A percentile compares a stretch with the other conserved stretches of the same genome.
Conservation (phyloP, 495 filamentous ascomycete species). For the Lasiosphaeris hirsuta region DNA sequence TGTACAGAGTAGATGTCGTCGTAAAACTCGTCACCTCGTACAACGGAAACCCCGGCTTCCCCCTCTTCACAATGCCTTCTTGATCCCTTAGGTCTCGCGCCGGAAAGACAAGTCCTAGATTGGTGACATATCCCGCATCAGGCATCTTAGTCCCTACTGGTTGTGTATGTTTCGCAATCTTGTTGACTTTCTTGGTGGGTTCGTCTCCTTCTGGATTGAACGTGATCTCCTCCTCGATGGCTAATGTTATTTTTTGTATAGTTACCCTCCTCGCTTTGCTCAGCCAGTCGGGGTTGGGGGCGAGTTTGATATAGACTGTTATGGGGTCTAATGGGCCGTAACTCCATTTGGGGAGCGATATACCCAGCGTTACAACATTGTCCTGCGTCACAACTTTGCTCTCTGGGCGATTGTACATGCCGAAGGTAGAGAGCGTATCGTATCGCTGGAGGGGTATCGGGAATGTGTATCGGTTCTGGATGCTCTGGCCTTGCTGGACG, state of each 20-base stretch:
- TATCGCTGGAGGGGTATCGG: conserved; percentile 89
- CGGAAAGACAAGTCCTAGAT: conserved; percentile 86
- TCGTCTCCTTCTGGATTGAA: conserved; percentile 99
- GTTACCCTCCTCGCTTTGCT: conserved; percentile 87
- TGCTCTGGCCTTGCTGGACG: conserved; percentile 82
- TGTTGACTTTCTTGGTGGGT: conserved; percentile 84
- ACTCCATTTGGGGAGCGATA: conserved; percentile 90
- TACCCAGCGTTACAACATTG: conserved; percentile 86
- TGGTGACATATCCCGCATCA: conserved; percentile 83
- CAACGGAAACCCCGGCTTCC: conserved; percentile 82
- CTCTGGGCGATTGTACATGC: conserved; percentile 98
- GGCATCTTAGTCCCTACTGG: conserved; percentile 76
- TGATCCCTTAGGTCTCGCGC: conserved; percentile 83
- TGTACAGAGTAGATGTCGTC: conserved; percentile 90
- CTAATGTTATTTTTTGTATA: conserved; percentile 88
- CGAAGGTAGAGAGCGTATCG: conserved; percentile 95
- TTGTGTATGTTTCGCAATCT: conserved; percentile 79
- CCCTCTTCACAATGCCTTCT: conserved; percentile 83
- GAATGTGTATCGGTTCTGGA: conserved; percentile 86
- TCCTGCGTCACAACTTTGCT: conserved; percentile 79
- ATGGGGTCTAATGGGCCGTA: conserved; percentile 95
- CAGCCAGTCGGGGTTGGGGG: conserved; percentile 89
- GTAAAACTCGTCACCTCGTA: conserved; percentile 89
- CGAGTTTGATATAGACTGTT: conserved; percentile 88
- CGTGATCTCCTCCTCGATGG: conserved; percentile 94